A percentile compares a stretch with the other conserved stretches of the same genome.
Conservation (phyloP, 139 green algal species). For the Closterium sp. region DNA sequence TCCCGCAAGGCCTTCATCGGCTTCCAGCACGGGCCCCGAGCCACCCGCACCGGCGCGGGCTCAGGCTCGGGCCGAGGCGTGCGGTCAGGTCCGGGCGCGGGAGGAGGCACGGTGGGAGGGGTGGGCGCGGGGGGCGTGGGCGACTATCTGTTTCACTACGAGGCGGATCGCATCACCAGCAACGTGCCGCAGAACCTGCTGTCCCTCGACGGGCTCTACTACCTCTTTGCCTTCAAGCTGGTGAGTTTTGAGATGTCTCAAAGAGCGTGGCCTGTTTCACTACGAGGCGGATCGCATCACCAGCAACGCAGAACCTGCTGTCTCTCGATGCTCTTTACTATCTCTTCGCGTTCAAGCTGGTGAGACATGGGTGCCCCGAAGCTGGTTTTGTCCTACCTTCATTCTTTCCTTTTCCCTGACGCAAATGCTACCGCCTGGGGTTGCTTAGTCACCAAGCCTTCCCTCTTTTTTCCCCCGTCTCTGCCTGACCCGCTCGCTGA, state of each 20-base stretch:
- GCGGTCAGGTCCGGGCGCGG: not conserved
- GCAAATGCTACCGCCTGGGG: not conserved
- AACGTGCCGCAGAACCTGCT: not conserved
- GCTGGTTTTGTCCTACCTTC: not conserved
- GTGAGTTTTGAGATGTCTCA: not conserved
- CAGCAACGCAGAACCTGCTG: not conserved
- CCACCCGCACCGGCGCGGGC: not conserved
- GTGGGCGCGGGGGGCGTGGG: not conserved
- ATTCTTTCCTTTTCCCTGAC: not conserved
- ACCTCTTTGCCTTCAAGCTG: constrained; percentile 13
- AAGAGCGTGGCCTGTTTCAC: not conserved
- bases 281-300: constrained; percentile 1
- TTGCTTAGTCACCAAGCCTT: not conserved
- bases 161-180: not conserved
- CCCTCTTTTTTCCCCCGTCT: not conserved
- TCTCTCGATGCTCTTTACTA: not conserved
- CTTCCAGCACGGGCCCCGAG: not conserved
- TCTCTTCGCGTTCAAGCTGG: constrained; percentile 3
- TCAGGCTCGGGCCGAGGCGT: not conserved
- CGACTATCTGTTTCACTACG: not conserved
- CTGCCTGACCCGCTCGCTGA: not conserved
- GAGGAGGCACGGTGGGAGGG: not conserved
- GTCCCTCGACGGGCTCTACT: not conserved
- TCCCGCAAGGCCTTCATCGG: not conserved
- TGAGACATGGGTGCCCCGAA: not conserved